Evolutionary conservation across 495 filamentous ascomycete genomes (phyloP).

Genomic region (Xylaria palmicola): DNA sequence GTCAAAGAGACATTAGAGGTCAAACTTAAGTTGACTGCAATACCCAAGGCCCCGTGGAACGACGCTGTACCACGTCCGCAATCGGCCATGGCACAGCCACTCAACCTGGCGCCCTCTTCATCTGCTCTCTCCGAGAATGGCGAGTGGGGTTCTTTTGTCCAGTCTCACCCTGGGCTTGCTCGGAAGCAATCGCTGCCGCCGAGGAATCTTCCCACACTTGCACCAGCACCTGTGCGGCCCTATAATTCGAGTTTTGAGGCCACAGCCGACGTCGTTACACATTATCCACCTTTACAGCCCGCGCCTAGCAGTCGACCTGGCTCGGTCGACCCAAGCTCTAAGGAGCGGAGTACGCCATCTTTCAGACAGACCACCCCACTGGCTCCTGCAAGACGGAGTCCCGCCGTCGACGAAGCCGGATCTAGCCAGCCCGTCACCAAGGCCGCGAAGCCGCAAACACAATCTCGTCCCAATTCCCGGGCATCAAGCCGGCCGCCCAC

Average conservation of each 20-base stretch:
- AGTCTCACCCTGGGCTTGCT: slow-evolving; percentile 39
- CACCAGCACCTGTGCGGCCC: slow-evolving; percentile 26
- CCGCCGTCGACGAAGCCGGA: slow-evolving; percentile 10
- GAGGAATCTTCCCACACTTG: slow-evolving; percentile 8
- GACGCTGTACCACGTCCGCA: slow-evolving; percentile 48
- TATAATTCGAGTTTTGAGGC: slow-evolving; percentile 20
- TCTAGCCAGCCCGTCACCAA: slow-evolving; percentile 18
- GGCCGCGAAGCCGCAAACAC: slow-evolving; percentile 17
- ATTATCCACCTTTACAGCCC: slow-evolving; percentile 11
- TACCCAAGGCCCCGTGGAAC: slow-evolving; percentile 67
- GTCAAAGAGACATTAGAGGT: slow-evolving; percentile 92
- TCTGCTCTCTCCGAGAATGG: slow-evolving; percentile 33
- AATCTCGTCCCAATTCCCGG: slow-evolving; percentile 45
- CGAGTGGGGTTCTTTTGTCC: slow-evolving; percentile 52
- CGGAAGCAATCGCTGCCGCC: slow-evolving; percentile 19
- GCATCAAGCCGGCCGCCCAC: slow-evolving; percentile 40
- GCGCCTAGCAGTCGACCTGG: slow-evolving; percentile 19
- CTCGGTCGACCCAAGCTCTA: slow-evolving; percentile 20
- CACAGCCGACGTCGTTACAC: slow-evolving; percentile 4
- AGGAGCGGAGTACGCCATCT: slow-evolving; percentile 10
- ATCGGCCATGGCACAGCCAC: slow-evolving; percentile 22
- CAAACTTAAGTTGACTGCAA: slow-evolving; percentile 81
- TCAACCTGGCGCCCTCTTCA: slow-evolving; percentile 21
- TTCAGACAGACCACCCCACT: slow-evolving; percentile 3
- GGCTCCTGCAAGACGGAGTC: slow-evolving; percentile 15